Evolutionary conservation across 2,329 filamentous ascomycete species (phyloP), one percentile per base, ranked within the genome.

Genomic region (Trichoderma sp.): DNA sequence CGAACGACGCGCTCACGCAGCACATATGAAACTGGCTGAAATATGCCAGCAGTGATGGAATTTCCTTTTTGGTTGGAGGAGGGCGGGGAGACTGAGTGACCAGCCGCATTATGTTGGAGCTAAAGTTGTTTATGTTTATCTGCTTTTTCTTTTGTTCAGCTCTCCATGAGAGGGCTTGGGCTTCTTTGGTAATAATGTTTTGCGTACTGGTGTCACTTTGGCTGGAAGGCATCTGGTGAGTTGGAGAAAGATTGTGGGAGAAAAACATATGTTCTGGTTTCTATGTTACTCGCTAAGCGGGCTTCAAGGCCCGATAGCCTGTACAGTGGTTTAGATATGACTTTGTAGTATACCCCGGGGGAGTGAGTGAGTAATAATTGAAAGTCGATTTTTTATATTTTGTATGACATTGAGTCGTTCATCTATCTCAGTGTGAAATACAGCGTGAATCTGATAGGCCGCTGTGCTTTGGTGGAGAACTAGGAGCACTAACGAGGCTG

Each of bases 281-380:
- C 67, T 76, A 66, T n/a, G 58, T 66, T 72, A 72, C 77, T 76
- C 73, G 74, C 73, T 73, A 67, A 32, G 47, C 70, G 72, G 72
- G 75, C 68, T 74, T 39, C 47, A 70, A 62, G 61, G 61, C 71
- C 71, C 57, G 63, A 68, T 72, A 73, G 74, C 73, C 72, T 78
- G 78, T 79, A 77, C 77, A 77, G 76, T 77, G 75, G 76, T 77
- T 75, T 79, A 80, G 79, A 79, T 76, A 75, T 75, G 78, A 76
- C 75, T 79, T 78, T 73, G 76, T 78, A 81, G 79, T 82, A 82
- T 82, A 82, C 81, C 81, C 80, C 76, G 76, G 76, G 73, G 76
- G 75, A 79, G 76, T 73, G 76, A 78, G 72, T 80, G 76, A 78
- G 72, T 80, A 81, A 81, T 67, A 57, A 56, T 36, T 32, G 56